Conservation (phyloP, 495 filamentous ascomycete genomes). For the Saxophila tyrrhenica region DNA sequence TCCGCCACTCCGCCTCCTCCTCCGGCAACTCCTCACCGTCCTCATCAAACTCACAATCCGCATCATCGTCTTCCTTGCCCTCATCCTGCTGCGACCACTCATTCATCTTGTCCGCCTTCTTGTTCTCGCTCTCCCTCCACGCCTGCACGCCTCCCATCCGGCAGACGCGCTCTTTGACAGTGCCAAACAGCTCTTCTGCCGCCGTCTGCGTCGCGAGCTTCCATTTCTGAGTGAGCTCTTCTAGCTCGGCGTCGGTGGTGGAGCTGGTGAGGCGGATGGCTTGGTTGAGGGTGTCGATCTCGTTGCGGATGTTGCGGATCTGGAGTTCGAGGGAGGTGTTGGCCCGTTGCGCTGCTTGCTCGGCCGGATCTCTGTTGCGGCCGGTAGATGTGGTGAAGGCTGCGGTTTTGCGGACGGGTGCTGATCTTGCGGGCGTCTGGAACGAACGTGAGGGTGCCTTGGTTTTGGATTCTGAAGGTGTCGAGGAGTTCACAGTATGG, state of each 20-base stretch:
- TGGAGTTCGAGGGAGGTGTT: constrained; percentile 11
- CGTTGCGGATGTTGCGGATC: constrained; percentile 14
- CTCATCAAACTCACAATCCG: constrained; percentile 19
- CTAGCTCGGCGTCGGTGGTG: constrained; percentile 37
- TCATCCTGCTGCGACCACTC: constrained; percentile 31
- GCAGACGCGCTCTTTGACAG: constrained; percentile 35
- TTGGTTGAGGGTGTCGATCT: constrained; percentile 40
- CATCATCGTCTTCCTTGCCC: constrained; percentile 25
- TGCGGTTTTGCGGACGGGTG: constrained; percentile 2
- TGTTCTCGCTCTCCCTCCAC: constrained; percentile 40
- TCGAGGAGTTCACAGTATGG: constrained; percentile 2
- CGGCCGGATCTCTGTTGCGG: constrained; percentile 8
- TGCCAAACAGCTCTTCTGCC: constrained; percentile 39
- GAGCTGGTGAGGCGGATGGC: constrained; percentile 40
- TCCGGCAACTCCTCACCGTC: constrained; percentile 18
- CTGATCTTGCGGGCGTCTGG: neutral
- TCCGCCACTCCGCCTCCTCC: constrained; percentile 14
- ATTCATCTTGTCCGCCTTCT: constrained; percentile 26
- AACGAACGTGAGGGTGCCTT: neutral
- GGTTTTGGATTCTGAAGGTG: neutral
- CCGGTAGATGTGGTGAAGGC: neutral
- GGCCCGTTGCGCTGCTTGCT: constrained; percentile 13
- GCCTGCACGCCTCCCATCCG: constrained; percentile 48
- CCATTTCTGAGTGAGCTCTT: constrained; percentile 37
- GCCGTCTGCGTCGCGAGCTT: constrained; percentile 32